Evolutionary conservation across 2,329 filamentous ascomycete species (phyloP).

Genomic region (Lachnellula cervina): DNA sequence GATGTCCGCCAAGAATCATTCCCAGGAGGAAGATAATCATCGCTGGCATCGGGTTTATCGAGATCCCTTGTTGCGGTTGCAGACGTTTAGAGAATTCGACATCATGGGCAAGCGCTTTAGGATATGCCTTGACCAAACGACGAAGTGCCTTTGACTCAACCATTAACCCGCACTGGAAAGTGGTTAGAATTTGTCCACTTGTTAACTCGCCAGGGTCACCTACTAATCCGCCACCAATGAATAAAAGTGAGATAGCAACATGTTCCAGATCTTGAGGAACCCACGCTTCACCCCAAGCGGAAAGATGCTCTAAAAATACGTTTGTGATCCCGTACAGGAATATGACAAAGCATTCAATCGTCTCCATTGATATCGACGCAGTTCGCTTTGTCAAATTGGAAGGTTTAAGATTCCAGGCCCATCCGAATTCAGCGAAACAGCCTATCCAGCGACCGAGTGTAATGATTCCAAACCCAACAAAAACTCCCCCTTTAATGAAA

Average conservation of each 20-base stretch:
- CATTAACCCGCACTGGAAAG: conserved; percentile 65
- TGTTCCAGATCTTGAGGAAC: conserved; percentile 78
- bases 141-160: conserved; percentile 56
- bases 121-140: conserved; percentile 39
- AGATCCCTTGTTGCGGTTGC: too few relatives aligned
- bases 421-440: conserved; percentile 80
- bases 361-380: conserved; percentile 59
- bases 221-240: conserved; percentile 83
- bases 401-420: conserved; percentile 74
- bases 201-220: conserved; percentile 31
- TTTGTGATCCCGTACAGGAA: conserved; percentile 83
- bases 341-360: conserved; percentile 80
- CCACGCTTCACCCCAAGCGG: conserved; percentile 64
- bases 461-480: conserved; percentile 84
- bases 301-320: conserved; percentile 84
- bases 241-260: conserved; percentile 82
- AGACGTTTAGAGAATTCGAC: conserved; percentile 56
- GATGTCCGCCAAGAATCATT: conserved; percentile 90
- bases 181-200: conserved; percentile 6
- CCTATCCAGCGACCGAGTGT: conserved; percentile 85
- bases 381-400: conserved; percentile 38
- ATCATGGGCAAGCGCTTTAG: conserved; percentile 45
- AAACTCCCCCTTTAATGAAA: conserved; percentile 87
- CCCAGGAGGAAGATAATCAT: conserved; percentile 81
- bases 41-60: conserved; percentile 76